Base-by-base conservation (phyloP, 495 filamentous ascomycete species). In the Penicillium desertorum region DNA sequence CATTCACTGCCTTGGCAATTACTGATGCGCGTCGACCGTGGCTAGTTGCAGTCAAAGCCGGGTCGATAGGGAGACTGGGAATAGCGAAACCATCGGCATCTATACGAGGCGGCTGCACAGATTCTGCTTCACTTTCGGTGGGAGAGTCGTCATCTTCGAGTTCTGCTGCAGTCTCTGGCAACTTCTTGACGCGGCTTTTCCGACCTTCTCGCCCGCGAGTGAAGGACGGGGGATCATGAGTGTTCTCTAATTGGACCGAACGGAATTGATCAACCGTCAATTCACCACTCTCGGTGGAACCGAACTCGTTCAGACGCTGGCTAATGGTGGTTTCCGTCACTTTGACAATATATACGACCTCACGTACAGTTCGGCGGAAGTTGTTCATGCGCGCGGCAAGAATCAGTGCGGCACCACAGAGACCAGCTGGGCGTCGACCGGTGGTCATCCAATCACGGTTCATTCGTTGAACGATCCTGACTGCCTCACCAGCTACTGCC, bases 381-480 rank as follows among this genome's bases (percentile, higher is more conserved):
- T 97, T 97, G 78, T 96, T 95, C 86, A 96, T 96, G 32, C 95
- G 88, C 10, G 94, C 91, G 20, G 94, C 95, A 60, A 98, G 84
- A 60, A 98, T 90, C 55, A 98, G 81, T 57, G 91, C 92, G 10
- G 94, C 95, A 57, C 94, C 95, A 72, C 91, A 96, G 44, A 98
- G 85, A 65, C 95, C 94, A 25, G 94, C 91, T 44, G 95, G 95
- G 42, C 92, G 85, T 65, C 94, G 90, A 62, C 94, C 94, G 46
- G 88, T 87, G 9, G 89, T 87, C 83, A 98, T 97, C 90, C 93
- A 97, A 71, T 98, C 94, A 25, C 88, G 81, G 49, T 89, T 88
- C 94, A 98, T 98, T 43, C 94, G 86, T 66, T 90, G 84, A 30
- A 95, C 85, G 49, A 98, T 88, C 30, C 86, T 84, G 36, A 88